Percentiles rank a stretch among this genome's conserved stretches.
These are phyloP conservation scores for Diddensiella caesifluorescens DNA, from an alignment of 805 yeast species.

Conservation along the genomic window DNA sequence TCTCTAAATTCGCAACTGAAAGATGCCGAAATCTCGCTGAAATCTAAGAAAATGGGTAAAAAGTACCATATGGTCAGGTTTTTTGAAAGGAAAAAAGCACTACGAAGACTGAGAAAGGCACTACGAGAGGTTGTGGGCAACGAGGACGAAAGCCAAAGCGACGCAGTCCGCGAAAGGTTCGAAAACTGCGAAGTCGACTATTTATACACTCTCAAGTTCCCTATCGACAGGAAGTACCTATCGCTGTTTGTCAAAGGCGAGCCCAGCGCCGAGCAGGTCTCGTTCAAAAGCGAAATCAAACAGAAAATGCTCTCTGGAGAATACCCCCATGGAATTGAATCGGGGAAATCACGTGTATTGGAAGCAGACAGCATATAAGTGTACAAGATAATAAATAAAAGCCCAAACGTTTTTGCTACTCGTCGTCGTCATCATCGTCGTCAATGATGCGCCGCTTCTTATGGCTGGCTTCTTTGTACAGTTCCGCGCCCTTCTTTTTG, in stretches of 20 bases:
- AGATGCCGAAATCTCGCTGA: conserved; percentile 40
- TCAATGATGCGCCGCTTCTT: conserved; percentile 30
- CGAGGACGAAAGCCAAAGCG: conserved; percentile 22
- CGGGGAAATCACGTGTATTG: conserved; percentile 26
- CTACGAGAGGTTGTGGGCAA: conserved; percentile 31
- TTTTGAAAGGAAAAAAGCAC: conserved; percentile 83
- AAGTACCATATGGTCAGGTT: conserved; percentile 92
- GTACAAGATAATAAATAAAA: not conserved
- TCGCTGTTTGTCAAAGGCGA: conserved; percentile 47
- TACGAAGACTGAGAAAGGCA: conserved; percentile 55
- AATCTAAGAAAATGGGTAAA: conserved; percentile 50
- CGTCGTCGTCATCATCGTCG: conserved; percentile 24
- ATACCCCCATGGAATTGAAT: conserved; percentile 20
- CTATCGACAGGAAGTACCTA: conserved; percentile 72
- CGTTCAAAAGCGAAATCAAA: conserved; percentile 13
- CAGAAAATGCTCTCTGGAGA: conserved; percentile 16
- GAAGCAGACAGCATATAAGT: not conserved
- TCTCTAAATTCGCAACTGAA: conserved; percentile 57
- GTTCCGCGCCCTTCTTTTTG: conserved; percentile 28
- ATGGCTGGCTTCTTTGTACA: conserved; percentile 14
- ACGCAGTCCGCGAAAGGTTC: conserved; percentile 35
- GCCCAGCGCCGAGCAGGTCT: conserved; percentile 3
- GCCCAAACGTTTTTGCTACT: not conserved
- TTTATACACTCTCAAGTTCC: conserved; percentile 71
- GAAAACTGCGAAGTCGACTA: conserved; percentile 60